These are phyloP conservation scores for Hawksworthiomyces lignivorus DNA, from an alignment of 2,329 filamentous ascomycete species.

Conservation along the genomic window DNA sequence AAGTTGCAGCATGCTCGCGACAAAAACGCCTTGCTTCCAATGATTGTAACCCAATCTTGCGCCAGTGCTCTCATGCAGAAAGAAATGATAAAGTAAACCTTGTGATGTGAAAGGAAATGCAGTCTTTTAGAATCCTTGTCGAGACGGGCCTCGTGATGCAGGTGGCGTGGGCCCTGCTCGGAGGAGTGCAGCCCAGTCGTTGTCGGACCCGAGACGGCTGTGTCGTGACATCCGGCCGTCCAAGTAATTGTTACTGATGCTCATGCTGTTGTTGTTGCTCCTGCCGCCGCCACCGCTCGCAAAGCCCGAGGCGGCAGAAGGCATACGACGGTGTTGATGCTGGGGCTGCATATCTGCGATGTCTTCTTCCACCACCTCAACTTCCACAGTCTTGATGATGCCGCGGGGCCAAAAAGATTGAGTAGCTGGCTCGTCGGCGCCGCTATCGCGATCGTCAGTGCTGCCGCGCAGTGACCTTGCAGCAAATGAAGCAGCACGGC, in stretches of 20 bases:
- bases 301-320: neutral
- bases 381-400: slow-evolving; percentile 32
- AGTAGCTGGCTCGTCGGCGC: slow-evolving; percentile 3
- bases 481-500: neutral
- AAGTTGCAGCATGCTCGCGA: too few relatives aligned
- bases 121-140: too few relatives aligned
- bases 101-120: too few relatives aligned
- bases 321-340: neutral
- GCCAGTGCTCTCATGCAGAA: too few relatives aligned
- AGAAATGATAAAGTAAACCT: too few relatives aligned
- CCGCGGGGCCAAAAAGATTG: slow-evolving; percentile 24
- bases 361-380: slow-evolving; percentile 28
- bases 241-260: too few relatives aligned
- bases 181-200: slow-evolving; percentile 22
- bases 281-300: neutral
- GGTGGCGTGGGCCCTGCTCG: slow-evolving; percentile 16
- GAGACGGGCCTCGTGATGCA: slow-evolving; percentile 6
- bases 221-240: neutral
- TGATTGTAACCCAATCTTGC: too few relatives aligned
- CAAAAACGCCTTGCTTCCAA: too few relatives aligned
- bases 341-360: slow-evolving; percentile 18
- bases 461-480: neutral
- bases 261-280: neutral
- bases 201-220: slow-evolving; percentile 15
- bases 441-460: neutral